These are phyloP conservation scores for Wickerhamomyces mucosus DNA, from an alignment of 805 yeast species.

Conservation along the genomic window DNA sequence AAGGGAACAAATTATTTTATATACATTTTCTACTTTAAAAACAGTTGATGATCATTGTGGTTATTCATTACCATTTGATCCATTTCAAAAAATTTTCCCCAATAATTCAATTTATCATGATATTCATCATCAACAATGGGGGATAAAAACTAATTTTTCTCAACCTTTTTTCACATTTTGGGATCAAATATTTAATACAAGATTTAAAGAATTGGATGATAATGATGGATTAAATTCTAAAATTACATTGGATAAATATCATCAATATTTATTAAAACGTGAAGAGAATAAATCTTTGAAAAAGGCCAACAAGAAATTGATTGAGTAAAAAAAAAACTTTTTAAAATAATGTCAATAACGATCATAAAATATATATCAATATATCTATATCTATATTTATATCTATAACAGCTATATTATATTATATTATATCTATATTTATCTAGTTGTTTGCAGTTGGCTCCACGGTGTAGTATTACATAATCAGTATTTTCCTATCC, in stretches of 20 bases:
- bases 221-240: conserved; percentile 58
- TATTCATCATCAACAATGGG: conserved; percentile 95
- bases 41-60: conserved; percentile 99
- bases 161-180: conserved; percentile 96
- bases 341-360: too few species aligned
- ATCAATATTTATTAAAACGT: conserved; percentile 39
- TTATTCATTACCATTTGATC: conserved; percentile 86
- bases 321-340: too few species aligned
- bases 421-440: too few species aligned
- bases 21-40: conserved; percentile 84
- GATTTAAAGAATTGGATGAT: conserved; percentile 55
- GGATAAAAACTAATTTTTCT: conserved; percentile 84
- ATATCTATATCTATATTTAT: too few species aligned
- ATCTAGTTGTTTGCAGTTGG: too few species aligned
- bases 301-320: too few species aligned
- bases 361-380: too few species aligned
- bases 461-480: too few species aligned
- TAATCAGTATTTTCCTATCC: too few species aligned
- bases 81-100: conserved; percentile 85
- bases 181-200: conserved; percentile 70
- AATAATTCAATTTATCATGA: conserved; percentile 95
- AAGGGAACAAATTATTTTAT: conserved; percentile 68
- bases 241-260: conserved; percentile 59
- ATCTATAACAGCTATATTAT: too few species aligned
- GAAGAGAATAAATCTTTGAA: conserved; percentile 21